Percentiles rank a stretch among this genome's conserved stretches.
phyloP scores from a whole-genome alignment of 352 stramenopile species.

The Globisporangium ultimum region DNA sequence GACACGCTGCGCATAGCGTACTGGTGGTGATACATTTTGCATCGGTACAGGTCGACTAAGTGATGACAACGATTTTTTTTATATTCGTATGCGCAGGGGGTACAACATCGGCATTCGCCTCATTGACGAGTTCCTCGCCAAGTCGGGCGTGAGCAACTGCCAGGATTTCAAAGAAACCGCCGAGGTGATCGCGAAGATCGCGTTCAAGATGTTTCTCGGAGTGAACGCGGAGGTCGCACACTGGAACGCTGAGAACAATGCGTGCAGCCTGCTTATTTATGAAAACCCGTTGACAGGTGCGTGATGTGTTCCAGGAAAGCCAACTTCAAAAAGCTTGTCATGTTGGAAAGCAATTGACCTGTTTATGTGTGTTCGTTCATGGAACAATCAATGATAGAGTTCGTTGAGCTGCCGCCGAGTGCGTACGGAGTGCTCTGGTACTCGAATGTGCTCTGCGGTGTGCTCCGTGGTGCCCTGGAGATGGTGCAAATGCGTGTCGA shows the following conservation, averaged over 20 bases:
- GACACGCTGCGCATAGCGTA: too few relatives aligned
- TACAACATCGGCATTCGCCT: conserved; percentile 97
- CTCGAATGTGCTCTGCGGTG: conserved; percentile 95
- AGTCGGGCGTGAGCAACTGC: conserved; percentile 84
- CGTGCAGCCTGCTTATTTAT: conserved; percentile 93
- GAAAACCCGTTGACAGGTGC: conserved; percentile 93
- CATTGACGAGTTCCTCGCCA: conserved; percentile 98
- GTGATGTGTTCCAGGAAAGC: not conserved
- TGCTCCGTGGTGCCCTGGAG: conserved; percentile 94
- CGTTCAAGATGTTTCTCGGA: conserved; percentile 98
- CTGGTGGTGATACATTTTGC: not conserved
- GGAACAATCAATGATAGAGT: conserved; percentile 43
- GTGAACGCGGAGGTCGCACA: conserved; percentile 90
- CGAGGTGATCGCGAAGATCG: conserved; percentile 95
- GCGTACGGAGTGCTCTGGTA: conserved; percentile 92
- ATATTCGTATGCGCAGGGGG: conserved; percentile 47
- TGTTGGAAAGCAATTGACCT: too few relatives aligned
- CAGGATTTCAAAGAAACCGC: conserved; percentile 92
- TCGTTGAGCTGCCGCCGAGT: conserved; percentile 87
- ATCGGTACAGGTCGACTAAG: too few relatives aligned
- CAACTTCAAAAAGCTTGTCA: too few relatives aligned
- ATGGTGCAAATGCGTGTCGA: conserved; percentile 92
- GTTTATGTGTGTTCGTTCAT: not conserved
- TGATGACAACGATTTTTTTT: not conserved
- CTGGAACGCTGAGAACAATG: conserved; percentile 85